phyloP scores from a whole-genome alignment of 2,329 filamentous ascomycete genomes.

The Cercospora citrullina region DNA sequence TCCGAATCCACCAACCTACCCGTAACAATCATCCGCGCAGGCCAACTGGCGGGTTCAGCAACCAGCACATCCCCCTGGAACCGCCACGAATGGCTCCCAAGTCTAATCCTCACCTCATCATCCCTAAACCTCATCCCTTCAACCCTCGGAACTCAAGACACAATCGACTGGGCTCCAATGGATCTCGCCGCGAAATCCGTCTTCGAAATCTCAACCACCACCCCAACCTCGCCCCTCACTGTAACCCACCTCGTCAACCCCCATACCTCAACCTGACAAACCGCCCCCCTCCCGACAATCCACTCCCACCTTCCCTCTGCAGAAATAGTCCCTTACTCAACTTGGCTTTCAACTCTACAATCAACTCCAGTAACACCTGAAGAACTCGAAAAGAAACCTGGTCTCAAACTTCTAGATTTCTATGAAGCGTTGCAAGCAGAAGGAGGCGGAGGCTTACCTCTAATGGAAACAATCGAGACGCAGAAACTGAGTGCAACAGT shows the following conservation, averaged over 20 bases:
- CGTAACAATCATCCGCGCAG: constrained; percentile 30
- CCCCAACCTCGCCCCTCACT: neutral
- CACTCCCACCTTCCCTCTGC: neutral
- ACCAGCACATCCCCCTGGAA: constrained; percentile 42
- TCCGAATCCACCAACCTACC: constrained; percentile 31
- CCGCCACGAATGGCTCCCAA: constrained; percentile 46
- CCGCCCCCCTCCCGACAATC: neutral
- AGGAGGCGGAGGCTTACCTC: constrained; percentile 22
- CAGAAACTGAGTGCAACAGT: constrained; percentile 36
- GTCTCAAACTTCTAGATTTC: constrained; percentile 36
- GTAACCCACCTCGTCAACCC: constrained; percentile 38
- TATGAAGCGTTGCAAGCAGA: constrained; percentile 29
- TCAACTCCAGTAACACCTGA: constrained; percentile 22
- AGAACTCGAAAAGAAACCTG: constrained; percentile 30
- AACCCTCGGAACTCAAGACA: constrained; percentile 38
- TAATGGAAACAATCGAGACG: constrained; percentile 28
- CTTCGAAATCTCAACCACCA: constrained; percentile 21
- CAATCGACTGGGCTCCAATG: constrained; percentile 50
- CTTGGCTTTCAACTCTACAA: constrained; percentile 31
- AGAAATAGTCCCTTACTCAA: constrained; percentile 26
- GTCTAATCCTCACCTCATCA: constrained; percentile 44
- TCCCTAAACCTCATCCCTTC: constrained; percentile 43
- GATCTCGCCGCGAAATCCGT: constrained; percentile 42
- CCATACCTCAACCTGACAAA: constrained; percentile 27
- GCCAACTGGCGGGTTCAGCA: constrained; percentile 34